Evolutionary conservation across 495 filamentous ascomycete species (phyloP).

Genomic region (Penicillium bialowiezense): DNA sequence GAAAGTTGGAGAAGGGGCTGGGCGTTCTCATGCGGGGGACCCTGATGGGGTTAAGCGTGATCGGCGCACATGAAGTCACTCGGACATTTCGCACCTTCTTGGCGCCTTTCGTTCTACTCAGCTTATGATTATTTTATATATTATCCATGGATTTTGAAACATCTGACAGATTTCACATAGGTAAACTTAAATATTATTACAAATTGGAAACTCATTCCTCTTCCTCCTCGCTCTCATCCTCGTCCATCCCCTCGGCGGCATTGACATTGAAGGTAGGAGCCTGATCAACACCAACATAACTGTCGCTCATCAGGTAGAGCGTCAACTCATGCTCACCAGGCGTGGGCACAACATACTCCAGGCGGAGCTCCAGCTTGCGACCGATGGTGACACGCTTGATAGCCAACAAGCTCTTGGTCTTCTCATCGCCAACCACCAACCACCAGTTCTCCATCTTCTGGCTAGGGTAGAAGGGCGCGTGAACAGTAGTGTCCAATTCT

Average conservation of each 20-base stretch:
- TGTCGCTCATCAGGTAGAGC: constrained; percentile 94
- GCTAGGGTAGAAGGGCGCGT: constrained; percentile 91
- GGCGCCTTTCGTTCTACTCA: too few relatives aligned
- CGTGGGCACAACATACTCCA: constrained; percentile 86
- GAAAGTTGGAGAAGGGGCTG: constrained; percentile 13
- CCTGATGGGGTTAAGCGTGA: constrained; percentile 4
- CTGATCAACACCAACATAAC: constrained; percentile 96
- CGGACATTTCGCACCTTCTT: neutral
- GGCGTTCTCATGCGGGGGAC: constrained; percentile 16
- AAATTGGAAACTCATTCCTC: constrained; percentile 46
- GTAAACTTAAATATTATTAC: constrained; percentile 17
- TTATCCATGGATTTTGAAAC: too few relatives aligned
- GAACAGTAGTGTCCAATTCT: constrained; percentile 79
- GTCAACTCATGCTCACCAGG: constrained; percentile 85
- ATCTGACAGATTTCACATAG: too few relatives aligned
- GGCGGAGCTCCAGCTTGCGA: constrained; percentile 66
- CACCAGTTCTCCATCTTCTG: constrained; percentile 99
- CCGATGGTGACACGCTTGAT: constrained; percentile 94
- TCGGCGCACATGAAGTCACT: neutral
- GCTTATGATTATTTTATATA: too few relatives aligned
- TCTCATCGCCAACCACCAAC: constrained; percentile 86
- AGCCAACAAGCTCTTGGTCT: constrained; percentile 77
- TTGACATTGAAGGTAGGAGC: constrained; percentile 83
- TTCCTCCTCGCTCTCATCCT: constrained; percentile 83
- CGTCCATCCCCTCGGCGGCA: constrained; percentile 91